Percentiles rank a stretch among this genome's conserved stretches.
phyloP scores from a whole-genome alignment of 805 yeast species.

The baker's yeast (Saccharomyces cerevisiae) region DNA sequence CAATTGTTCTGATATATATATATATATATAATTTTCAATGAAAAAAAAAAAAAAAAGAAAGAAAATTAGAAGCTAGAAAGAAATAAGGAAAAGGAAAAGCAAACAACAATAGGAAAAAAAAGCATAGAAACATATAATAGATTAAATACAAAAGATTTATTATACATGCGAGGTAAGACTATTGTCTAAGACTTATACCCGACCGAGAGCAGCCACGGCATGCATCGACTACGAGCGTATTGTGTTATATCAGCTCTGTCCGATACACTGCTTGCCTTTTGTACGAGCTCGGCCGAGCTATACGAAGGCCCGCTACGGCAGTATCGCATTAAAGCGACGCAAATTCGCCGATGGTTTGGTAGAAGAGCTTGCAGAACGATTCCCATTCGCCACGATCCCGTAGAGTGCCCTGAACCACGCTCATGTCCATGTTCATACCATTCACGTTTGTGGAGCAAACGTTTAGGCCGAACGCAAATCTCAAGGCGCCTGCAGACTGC shows the following conservation, averaged over 20 bases:
- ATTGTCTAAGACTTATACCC: background rate
- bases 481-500: constrained; percentile 19
- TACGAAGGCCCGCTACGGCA: background rate
- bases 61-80: background rate
- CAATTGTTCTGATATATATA: background rate
- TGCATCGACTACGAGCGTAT: background rate
- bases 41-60: background rate
- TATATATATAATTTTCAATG: background rate
- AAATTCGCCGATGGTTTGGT: background rate
- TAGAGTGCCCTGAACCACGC: constrained; percentile 13
- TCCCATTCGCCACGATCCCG: constrained; percentile 6
- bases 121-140: background rate
- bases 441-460: constrained; percentile 14
- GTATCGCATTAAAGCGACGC: background rate
- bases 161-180: background rate
- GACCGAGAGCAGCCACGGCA: background rate
- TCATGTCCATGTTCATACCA: constrained; percentile 18
- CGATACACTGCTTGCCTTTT: background rate
- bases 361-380: constrained; percentile 7
- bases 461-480: constrained; percentile 16
- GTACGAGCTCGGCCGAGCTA: background rate
- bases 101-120: background rate
- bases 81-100: background rate
- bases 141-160: background rate
- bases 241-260: background rate